phyloP scores from a whole-genome alignment of 164 flowering plant species.

The Litsea cubeba region DNA sequence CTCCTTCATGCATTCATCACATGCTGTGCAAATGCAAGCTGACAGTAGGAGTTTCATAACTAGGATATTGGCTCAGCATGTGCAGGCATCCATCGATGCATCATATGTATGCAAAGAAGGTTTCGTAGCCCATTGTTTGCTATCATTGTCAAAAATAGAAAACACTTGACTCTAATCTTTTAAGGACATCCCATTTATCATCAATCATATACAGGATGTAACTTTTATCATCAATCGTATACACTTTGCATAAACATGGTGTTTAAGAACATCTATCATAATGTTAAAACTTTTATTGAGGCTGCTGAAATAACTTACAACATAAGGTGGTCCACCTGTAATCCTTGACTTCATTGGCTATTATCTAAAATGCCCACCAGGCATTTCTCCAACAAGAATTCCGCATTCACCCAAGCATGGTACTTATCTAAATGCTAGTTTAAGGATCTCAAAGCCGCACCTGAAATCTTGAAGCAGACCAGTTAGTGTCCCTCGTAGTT shows the following conservation, averaged over 20 bases:
- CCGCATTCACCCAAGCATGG: slow-evolving; percentile 98
- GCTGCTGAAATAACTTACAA: neutral
- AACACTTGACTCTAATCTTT: neutral
- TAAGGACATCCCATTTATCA: neutral
- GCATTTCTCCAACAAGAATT: slow-evolving; percentile 86
- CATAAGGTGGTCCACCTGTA: neutral
- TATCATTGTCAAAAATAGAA: too few relatives aligned
- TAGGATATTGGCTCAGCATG: too few relatives aligned
- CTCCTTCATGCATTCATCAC: too few relatives aligned
- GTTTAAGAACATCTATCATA: neutral
- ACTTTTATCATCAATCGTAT: too few relatives aligned
- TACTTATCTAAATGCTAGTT: slow-evolving; percentile 55
- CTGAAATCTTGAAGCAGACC: neutral
- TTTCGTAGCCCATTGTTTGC: too few relatives aligned
- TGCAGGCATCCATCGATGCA: too few relatives aligned
- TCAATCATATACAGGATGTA: neutral
- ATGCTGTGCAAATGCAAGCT: too few relatives aligned
- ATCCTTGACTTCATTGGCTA: slow-evolving; percentile 19
- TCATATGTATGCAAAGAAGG: too few relatives aligned
- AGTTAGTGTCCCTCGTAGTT: too few relatives aligned
- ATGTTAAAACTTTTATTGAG: neutral
- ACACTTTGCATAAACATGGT: neutral
- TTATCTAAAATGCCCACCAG: slow-evolving; percentile 77
- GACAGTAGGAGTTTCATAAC: too few relatives aligned
- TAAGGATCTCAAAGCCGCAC: slow-evolving; percentile 25